These are phyloP conservation scores for Aspergillus sojae DNA, from an alignment of 2,329 filamentous ascomycete species.

Conservation along the genomic window DNA sequence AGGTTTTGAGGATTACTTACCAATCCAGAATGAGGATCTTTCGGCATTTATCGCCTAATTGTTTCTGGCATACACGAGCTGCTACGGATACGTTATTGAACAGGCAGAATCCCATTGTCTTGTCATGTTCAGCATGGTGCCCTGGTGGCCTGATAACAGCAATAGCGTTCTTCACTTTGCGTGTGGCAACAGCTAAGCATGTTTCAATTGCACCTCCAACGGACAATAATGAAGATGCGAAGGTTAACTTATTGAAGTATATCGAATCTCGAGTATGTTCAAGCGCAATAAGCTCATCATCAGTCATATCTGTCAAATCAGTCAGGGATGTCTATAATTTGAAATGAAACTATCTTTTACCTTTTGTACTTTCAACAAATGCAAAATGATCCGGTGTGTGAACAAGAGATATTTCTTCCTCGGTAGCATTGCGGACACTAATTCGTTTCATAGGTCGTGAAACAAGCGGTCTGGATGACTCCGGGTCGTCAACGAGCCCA, in stretches of 20 bases:
- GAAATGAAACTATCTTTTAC: slow-evolving; percentile 30
- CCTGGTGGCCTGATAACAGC: slow-evolving; percentile 93
- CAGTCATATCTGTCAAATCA: slow-evolving; percentile 45
- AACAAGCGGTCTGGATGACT: slow-evolving; percentile 53
- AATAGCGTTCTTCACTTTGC: slow-evolving; percentile 89
- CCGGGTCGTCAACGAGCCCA: slow-evolving; percentile 70
- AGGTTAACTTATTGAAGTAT: slow-evolving; percentile 82
- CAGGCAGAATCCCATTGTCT: slow-evolving; percentile 91
- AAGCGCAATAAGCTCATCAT: slow-evolving; percentile 68
- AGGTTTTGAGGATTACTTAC: slow-evolving; percentile 57
- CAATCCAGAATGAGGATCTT: slow-evolving; percentile 95
- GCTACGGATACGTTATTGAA: slow-evolving; percentile 98
- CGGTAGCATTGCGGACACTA: slow-evolving; percentile 72
- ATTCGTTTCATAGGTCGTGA: slow-evolving; percentile 69
- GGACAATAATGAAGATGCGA: slow-evolving; percentile 77
- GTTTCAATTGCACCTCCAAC: slow-evolving; percentile 95
- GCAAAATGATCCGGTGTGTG: slow-evolving; percentile 77
- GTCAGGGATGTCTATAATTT: slow-evolving; percentile 19
- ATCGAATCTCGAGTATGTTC: slow-evolving; percentile 74
- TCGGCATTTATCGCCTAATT: slow-evolving; percentile 77
- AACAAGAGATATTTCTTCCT: slow-evolving; percentile 77
- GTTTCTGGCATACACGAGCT: slow-evolving; percentile 79
- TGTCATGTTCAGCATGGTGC: slow-evolving; percentile 86
- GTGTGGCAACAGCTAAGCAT: slow-evolving; percentile 83
- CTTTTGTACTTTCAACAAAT: slow-evolving; percentile 68